Evolutionary conservation across 306 rosid genomes (phyloP).

Genomic region (Prinsepia uniflora): DNA sequence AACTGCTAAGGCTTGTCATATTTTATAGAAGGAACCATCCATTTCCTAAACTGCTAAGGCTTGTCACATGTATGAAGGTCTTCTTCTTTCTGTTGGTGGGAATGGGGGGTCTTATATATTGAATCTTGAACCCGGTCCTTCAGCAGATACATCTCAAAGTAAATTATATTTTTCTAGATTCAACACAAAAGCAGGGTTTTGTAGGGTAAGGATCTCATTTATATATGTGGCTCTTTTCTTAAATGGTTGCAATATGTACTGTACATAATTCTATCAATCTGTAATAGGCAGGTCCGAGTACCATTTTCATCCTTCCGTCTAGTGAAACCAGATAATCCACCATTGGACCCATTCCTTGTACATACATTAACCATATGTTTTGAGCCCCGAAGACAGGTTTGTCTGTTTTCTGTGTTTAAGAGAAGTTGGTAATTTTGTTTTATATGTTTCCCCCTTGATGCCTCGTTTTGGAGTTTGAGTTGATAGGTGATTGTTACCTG

Average conservation of each 20-base stretch:
- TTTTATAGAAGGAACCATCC: too few species aligned
- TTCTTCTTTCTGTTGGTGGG: too few species aligned
- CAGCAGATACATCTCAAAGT: too few species aligned
- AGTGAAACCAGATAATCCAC: conserved; percentile 83
- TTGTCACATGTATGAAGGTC: too few species aligned
- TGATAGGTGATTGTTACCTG: background rate
- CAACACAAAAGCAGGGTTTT: too few species aligned
- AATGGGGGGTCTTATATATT: too few species aligned
- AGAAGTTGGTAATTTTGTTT: background rate
- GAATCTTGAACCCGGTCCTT: too few species aligned
- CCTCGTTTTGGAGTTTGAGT: background rate
- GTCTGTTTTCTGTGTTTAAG: conserved; percentile 21
- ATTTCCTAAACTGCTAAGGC: too few species aligned
- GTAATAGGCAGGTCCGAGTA: conserved; percentile 73
- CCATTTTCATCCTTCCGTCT: conserved; percentile 95
- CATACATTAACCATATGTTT: conserved; percentile 94
- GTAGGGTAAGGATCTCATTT: too few species aligned
- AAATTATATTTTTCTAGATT: too few species aligned
- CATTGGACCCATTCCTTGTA: conserved; percentile 87
- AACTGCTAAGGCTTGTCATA: too few species aligned
- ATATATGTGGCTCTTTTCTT: too few species aligned
- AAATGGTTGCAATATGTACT: conserved; percentile 1
- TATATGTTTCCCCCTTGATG: background rate
- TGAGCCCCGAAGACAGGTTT: conserved; percentile 97
- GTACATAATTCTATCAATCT: conserved; percentile 25